Evolutionary conservation across 345 rosid genomes (phyloP).

Genomic region (Hypericum androsaemum): DNA sequence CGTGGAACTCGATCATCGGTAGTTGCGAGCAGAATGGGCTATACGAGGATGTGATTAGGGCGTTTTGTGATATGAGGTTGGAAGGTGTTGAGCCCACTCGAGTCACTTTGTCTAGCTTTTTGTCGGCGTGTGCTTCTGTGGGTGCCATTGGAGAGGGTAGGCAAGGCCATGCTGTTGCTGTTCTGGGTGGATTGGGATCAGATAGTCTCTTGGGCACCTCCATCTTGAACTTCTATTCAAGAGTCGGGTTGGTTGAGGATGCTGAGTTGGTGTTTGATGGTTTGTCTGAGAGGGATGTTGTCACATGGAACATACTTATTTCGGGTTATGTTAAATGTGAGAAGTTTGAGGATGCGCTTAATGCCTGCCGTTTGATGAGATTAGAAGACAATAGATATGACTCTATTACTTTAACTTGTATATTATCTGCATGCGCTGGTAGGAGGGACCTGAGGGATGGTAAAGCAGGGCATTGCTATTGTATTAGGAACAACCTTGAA

Average conservation of each 20-base stretch:
- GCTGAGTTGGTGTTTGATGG: slow-evolving; percentile 49
- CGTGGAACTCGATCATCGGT: slow-evolving; percentile 5
- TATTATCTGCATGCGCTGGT: slow-evolving; percentile 46
- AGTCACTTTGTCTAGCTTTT: slow-evolving; percentile 51
- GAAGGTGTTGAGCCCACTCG: slow-evolving; percentile 47
- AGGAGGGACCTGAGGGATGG: slow-evolving; percentile 37
- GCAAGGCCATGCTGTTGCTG: slow-evolving; percentile 60
- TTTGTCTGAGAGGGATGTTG: slow-evolving; percentile 48
- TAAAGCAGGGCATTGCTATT: slow-evolving; percentile 52
- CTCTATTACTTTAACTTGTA: slow-evolving; percentile 50
- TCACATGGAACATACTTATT: slow-evolving; percentile 76
- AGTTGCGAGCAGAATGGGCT: slow-evolving; percentile 1
- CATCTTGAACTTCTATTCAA: slow-evolving; percentile 57
- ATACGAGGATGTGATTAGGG: neutral
- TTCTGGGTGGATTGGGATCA: slow-evolving; percentile 43
- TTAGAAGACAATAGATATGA: slow-evolving; percentile 45
- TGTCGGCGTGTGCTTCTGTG: slow-evolving; percentile 60
- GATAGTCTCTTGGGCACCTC: slow-evolving; percentile 62
- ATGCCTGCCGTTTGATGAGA: slow-evolving; percentile 45
- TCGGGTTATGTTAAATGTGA: slow-evolving; percentile 45
- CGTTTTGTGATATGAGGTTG: slow-evolving; percentile 6
- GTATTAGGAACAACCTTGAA: slow-evolving; percentile 47
- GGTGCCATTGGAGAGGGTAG: slow-evolving; percentile 56
- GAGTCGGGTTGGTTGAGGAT: slow-evolving; percentile 55
- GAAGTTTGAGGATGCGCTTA: slow-evolving; percentile 39